Evolutionary conservation across 208 protist species (phyloP).

Genomic region (Leishmania braziliensis): DNA sequence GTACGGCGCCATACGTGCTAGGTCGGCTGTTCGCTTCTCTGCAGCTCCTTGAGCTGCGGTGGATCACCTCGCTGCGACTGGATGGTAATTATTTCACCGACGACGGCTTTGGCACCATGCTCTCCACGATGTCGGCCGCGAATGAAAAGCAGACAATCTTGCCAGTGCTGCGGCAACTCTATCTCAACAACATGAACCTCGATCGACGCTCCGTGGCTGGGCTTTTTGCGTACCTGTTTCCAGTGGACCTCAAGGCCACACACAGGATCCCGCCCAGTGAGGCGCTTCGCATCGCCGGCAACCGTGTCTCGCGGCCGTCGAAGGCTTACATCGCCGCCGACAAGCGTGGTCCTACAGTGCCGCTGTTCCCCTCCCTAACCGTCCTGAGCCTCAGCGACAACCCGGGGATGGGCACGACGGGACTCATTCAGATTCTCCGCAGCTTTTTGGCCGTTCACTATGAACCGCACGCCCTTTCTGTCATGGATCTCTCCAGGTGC

Average conservation of each 20-base stretch:
- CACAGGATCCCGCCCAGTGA: constrained; percentile 4
- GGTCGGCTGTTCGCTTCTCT: constrained; percentile 61
- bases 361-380: constrained; percentile 68
- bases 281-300: constrained; percentile 16
- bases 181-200: constrained; percentile 87
- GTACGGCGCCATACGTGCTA: constrained; percentile 72
- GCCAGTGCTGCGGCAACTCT: constrained; percentile 70
- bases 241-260: constrained; percentile 43
- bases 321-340: constrained; percentile 41
- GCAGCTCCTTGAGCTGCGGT: constrained; percentile 58
- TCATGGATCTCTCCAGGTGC: constrained; percentile 80
- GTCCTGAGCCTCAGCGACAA: constrained; percentile 85
- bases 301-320: constrained; percentile 26
- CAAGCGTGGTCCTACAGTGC: constrained; percentile 28
- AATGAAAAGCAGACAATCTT: constrained; percentile 56
- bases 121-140: constrained; percentile 58
- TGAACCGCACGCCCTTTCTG: constrained; percentile 40
- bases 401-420: constrained; percentile 54
- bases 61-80: constrained; percentile 76
- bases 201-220: constrained; percentile 55
- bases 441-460: constrained; percentile 63
- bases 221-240: constrained; percentile 76
- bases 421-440: constrained; percentile 60
- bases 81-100: constrained; percentile 87
- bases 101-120: constrained; percentile 72